A percentile compares a stretch with the other conserved stretches of the same genome.
Evolutionary conservation across 2,329 filamentous ascomycete genomes (phyloP).

Genomic region (Diplocarpon rosae): DNA sequence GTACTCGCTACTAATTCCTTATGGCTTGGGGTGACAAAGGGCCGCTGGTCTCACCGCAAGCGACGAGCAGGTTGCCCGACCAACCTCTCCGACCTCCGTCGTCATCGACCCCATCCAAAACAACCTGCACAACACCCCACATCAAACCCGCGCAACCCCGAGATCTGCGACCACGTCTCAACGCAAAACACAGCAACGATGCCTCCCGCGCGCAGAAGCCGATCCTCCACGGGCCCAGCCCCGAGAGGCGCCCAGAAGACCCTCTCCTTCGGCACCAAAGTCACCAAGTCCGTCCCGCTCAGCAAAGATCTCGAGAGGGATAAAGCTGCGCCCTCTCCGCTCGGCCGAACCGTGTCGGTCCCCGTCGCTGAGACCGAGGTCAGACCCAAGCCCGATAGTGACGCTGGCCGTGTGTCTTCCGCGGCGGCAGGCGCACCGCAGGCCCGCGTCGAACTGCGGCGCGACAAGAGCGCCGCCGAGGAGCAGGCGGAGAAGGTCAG

Average conservation of each 20-base stretch:
- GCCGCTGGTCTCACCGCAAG: no score
- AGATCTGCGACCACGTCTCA: no score
- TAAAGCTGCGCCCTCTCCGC: constrained; percentile 2
- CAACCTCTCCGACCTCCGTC: no score
- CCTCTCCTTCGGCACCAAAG: constrained; percentile 49
- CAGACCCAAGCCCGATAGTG: no score
- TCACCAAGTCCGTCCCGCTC: constrained; percentile 42
- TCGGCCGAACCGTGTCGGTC: no score
- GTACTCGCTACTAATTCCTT: no score
- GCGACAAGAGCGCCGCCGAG: constrained; percentile 35
- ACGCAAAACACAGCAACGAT: constrained; percentile 23
- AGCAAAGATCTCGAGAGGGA: constrained; percentile 8
- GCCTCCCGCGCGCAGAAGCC: constrained; percentile 32
- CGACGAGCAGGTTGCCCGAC: constrained; percentile 4
- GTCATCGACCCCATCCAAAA: constrained; percentile 2
- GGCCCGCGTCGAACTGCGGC: not conserved
- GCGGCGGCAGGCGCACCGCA: not conserved
- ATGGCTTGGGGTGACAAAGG: no score
- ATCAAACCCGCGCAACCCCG: no score
- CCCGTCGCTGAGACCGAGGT: no score
- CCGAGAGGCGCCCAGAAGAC: constrained; percentile 39
- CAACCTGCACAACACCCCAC: not conserved
- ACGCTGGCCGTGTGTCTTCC: not conserved
- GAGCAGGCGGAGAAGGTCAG: constrained; percentile 52
- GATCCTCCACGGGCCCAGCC: constrained; percentile 28